Base-by-base conservation (phyloP, 2,329 filamentous ascomycete genomes). In the Coniosporium tulheliwenetii region DNA sequence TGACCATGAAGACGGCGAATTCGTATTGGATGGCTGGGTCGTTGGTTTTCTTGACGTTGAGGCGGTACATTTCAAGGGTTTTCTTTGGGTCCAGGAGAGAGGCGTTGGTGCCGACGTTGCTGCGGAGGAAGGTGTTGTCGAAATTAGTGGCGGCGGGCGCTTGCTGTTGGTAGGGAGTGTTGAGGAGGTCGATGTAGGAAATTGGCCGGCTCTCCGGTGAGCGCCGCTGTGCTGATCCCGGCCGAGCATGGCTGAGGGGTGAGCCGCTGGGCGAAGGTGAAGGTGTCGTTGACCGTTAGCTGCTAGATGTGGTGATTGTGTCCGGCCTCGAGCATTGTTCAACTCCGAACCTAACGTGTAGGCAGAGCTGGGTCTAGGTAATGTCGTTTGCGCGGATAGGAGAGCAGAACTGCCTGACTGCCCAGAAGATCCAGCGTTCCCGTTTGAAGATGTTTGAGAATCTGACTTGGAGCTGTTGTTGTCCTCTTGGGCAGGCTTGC, bases 1-100 rank as follows among this genome's bases (percentile, higher is more conserved):
- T 84, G 49, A 96, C 81, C 66, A 98, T 77, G 59, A 93, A 94
- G 32, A 96, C 75, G 2, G 91, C 91, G 62, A 98, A 96, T 29
- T 93, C 91, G 60, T 96, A 96, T 60, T 95, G 86, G 30, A 93
- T 83, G 3, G 82, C 79, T 12, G 80, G 71, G 59, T 95, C 86
- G 46, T 82, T 91, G 2, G 91, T 93, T 67, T 98, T 98, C 66
- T 95, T 96, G 43, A 95, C 85, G 54, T 96, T 98, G 41, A 81
- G 80, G 36, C 89, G 76, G 60, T 98, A 98, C 89, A 96, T 95
- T 41, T 96, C 87, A 38, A 98, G 73, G 1, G 91, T 98, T 63
- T 96, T 87, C 55, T 89, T 84, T 30, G 85, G 81, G 53, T 85
- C 87, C 29, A 98, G 73, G 10, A 98, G 70, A 14, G 87, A 94